These are phyloP conservation scores for Cryptococcus jaspeensis DNA, from an alignment of 1,284 basidiomycete species.

Conservation along the genomic window DNA sequence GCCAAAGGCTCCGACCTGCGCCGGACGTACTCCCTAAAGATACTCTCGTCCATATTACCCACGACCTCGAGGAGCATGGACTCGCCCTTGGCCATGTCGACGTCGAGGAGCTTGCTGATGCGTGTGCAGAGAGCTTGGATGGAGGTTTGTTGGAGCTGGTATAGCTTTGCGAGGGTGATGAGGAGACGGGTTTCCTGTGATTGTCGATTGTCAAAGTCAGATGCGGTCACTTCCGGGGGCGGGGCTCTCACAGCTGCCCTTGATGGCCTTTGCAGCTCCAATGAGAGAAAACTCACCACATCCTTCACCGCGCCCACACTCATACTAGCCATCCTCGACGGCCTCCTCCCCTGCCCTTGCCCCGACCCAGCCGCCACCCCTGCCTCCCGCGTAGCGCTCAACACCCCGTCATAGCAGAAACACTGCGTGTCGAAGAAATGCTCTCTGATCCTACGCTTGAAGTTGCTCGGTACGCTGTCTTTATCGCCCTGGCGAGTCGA, in stretches of 20 bases:
- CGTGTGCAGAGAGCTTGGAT: conserved; percentile 79
- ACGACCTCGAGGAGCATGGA: conserved; percentile 74
- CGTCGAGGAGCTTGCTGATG: conserved; percentile 73
- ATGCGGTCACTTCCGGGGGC: too few species aligned
- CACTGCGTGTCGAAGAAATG: conserved; percentile 86
- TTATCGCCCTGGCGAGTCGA: conserved; percentile 16
- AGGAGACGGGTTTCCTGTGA: conserved; percentile 81
- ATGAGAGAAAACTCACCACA: conserved; percentile 22
- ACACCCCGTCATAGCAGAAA: conserved; percentile 83
- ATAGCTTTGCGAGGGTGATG: conserved; percentile 86
- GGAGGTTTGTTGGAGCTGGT: conserved; percentile 66
- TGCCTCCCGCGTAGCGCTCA: conserved; percentile 62
- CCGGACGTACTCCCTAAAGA: conserved; percentile 84
- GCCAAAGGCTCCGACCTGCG: conserved; percentile 70
- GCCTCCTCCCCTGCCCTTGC: conserved; percentile 11
- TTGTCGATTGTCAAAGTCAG: conserved; percentile 3
- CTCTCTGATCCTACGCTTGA: conserved; percentile 69
- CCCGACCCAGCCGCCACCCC: background rate
- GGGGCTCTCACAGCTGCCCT: too few species aligned
- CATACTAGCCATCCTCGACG: conserved; percentile 10
- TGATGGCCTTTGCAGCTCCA: too few species aligned
- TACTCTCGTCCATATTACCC: conserved; percentile 75
- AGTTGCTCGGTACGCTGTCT: conserved; percentile 37
- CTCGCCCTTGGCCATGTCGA: conserved; percentile 73
- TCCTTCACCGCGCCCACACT: conserved; percentile 17